phyloP scores from a whole-genome alignment of 169 alveolate species.

The Plasmodium coatneyi region DNA sequence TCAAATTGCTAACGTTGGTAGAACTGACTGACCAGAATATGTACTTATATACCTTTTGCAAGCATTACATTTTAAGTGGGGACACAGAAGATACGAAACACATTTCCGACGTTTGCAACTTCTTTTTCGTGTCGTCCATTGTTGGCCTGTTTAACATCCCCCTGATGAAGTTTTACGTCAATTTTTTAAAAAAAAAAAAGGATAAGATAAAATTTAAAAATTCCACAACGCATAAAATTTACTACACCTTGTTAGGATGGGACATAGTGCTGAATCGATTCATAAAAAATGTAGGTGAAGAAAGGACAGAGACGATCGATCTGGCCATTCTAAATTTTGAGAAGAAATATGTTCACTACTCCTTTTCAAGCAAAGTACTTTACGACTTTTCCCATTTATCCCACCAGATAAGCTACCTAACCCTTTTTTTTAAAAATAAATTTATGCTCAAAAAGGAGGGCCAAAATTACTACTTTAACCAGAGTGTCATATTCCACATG shows the following conservation, averaged over 20 bases:
- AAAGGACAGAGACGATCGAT: neutral
- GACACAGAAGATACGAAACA: neutral
- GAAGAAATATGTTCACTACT: conserved; percentile 11
- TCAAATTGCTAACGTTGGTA: conserved; percentile 58
- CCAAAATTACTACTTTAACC: conserved; percentile 21
- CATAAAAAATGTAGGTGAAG: neutral
- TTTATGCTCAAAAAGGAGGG: neutral
- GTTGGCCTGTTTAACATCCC: conserved; percentile 40
- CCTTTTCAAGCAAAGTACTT: neutral
- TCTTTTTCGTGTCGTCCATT: conserved; percentile 51
- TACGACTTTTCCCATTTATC: neutral
- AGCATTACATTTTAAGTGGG: conserved; percentile 21
- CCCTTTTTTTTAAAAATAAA: conserved; percentile 24
- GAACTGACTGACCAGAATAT: neutral
- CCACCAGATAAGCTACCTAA: neutral
- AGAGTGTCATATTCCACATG: conserved; percentile 13
- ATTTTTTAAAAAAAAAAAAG: conserved; percentile 27
- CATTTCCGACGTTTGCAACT: conserved; percentile 8
- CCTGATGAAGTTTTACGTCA: conserved; percentile 2
- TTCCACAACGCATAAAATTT: conserved; percentile 27
- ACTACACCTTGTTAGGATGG: conserved; percentile 72
- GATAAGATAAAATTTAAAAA: neutral
- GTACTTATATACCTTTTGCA: conserved; percentile 34
- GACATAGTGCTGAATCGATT: conserved; percentile 6
- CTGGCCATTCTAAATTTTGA: conserved; percentile 13